Conservation (phyloP, 1,284 basidiomycete genomes). For the Ceratobasidium papillatum region DNA sequence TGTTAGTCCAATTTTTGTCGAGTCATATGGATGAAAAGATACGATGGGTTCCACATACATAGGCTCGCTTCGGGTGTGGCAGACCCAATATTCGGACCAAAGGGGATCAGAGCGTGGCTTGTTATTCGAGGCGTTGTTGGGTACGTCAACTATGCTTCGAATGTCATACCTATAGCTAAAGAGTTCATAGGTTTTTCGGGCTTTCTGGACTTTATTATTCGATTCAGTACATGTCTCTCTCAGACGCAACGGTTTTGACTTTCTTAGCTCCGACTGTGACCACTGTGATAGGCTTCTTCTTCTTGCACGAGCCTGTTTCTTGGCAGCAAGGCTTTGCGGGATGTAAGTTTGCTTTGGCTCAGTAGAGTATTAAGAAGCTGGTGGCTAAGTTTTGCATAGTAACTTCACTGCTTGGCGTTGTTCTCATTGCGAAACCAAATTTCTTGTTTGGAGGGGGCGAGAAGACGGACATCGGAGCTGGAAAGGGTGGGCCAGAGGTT, state of each 20-base stretch:
- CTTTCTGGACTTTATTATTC: constrained; percentile 43
- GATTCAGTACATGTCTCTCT: constrained; percentile 44
- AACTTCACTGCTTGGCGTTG: constrained; percentile 54
- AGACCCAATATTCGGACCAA: constrained; percentile 42
- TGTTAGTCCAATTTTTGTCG: constrained; percentile 9
- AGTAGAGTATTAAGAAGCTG: no score
- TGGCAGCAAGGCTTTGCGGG: constrained; percentile 60
- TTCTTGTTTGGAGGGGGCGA: constrained; percentile 35
- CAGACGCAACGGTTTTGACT: constrained; percentile 42
- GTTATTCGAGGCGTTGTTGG: constrained; percentile 41
- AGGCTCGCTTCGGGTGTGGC: constrained; percentile 31
- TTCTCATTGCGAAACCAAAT: constrained; percentile 50
- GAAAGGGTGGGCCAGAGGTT: constrained; percentile 6
- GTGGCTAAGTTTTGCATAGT: constrained; percentile 42
- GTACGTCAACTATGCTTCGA: constrained; percentile 10
- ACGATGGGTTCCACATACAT: not conserved
- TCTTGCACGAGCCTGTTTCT: constrained; percentile 72
- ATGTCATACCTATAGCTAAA: not conserved
- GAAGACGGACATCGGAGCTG: constrained; percentile 25
- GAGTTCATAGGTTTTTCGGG: constrained; percentile 35
- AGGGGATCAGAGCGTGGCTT: constrained; percentile 38
- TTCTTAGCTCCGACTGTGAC: constrained; percentile 70
- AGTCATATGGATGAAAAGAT: not conserved
- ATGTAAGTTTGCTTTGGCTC: no score
- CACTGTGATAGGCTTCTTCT: constrained; percentile 70